phyloP scores from a whole-genome alignment of 805 yeast species.

The Barnettozyma californica region DNA sequence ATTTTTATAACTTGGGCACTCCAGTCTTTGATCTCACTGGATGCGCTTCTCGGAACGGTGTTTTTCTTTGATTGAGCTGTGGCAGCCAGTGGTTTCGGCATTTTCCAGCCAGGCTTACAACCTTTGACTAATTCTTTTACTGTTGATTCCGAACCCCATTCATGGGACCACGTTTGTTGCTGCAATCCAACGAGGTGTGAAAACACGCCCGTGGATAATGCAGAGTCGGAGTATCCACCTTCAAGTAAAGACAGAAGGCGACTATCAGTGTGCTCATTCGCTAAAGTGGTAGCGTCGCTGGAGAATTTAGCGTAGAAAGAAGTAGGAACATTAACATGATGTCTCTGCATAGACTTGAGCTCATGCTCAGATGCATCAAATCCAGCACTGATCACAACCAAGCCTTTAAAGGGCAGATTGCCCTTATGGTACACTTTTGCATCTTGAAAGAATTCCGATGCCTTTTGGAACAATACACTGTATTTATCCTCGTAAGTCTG shows the following conservation, averaged over 20 bases:
- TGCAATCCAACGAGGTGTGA: constrained; percentile 74
- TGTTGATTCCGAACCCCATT: constrained; percentile 60
- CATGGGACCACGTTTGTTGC: constrained; percentile 48
- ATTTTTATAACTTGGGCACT: constrained; percentile 58
- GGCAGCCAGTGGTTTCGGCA: not conserved
- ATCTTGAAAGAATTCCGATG: constrained; percentile 54
- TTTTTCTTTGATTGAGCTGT: not conserved
- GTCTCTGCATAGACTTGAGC: constrained; percentile 80
- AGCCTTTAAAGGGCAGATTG: constrained; percentile 39
- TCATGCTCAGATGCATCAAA: constrained; percentile 86
- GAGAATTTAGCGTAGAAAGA: constrained; percentile 71
- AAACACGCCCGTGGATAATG: constrained; percentile 71
- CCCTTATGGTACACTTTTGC: constrained; percentile 30
- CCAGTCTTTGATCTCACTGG: constrained; percentile 50
- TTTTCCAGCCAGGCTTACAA: constrained; percentile 58
- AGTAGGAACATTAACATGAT: constrained; percentile 76
- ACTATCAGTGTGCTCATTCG: constrained; percentile 57
- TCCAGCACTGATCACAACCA: constrained; percentile 78
- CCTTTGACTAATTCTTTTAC: constrained; percentile 64
- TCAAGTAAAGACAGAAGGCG: constrained; percentile 65
- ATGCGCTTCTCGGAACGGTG: constrained; percentile 26
- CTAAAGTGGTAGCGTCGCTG: constrained; percentile 62
- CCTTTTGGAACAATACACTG: constrained; percentile 55
- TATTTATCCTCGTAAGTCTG: constrained; percentile 56
- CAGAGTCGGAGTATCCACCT: constrained; percentile 86